These are phyloP conservation scores for Calonectria pteridis DNA, from an alignment of 2,329 filamentous ascomycete species.

Conservation along the genomic window DNA sequence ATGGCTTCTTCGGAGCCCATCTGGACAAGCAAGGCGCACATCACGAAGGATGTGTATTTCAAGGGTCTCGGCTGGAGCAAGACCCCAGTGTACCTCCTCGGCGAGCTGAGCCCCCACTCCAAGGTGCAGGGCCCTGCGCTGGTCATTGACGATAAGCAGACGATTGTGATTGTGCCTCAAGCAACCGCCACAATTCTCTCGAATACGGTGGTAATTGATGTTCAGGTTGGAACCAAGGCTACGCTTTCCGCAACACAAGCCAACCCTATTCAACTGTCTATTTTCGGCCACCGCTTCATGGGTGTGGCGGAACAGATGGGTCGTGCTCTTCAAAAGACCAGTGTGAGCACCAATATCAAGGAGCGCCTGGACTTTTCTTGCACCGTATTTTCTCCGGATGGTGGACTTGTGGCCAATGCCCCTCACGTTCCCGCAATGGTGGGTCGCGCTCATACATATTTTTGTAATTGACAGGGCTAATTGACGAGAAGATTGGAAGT, in stretches of 20 bases:
- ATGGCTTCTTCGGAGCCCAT: slow-evolving; percentile 72
- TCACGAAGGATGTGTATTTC: slow-evolving; percentile 81
- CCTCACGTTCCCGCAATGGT: slow-evolving; percentile 73
- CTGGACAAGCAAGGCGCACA: slow-evolving; percentile 70
- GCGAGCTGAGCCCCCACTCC: slow-evolving; percentile 77
- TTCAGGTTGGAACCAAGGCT: slow-evolving; percentile 63
- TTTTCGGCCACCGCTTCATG: slow-evolving; percentile 87
- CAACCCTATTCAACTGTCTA: slow-evolving; percentile 83
- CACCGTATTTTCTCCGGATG: slow-evolving; percentile 80
- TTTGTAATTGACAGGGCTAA: background rate
- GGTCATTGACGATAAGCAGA: slow-evolving; percentile 87
- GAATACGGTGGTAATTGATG: slow-evolving; percentile 89
- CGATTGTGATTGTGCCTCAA: slow-evolving; percentile 86
- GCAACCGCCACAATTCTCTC: slow-evolving; percentile 82
- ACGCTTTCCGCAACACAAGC: slow-evolving; percentile 51
- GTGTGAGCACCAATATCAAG: slow-evolving; percentile 83
- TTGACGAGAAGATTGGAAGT: slow-evolving; percentile 74
- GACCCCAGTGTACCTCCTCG: slow-evolving; percentile 85
- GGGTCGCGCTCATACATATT: background rate
- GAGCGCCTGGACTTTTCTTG: slow-evolving; percentile 86
- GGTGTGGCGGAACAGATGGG: slow-evolving; percentile 88
- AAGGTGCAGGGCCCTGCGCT: slow-evolving; percentile 83
- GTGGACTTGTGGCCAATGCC: slow-evolving; percentile 81
- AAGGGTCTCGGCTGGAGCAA: slow-evolving; percentile 77
- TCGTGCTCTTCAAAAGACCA: slow-evolving; percentile 81